Base-by-base conservation (phyloP, 1,284 basidiomycete genomes). In the Vanrija humicola region DNA sequence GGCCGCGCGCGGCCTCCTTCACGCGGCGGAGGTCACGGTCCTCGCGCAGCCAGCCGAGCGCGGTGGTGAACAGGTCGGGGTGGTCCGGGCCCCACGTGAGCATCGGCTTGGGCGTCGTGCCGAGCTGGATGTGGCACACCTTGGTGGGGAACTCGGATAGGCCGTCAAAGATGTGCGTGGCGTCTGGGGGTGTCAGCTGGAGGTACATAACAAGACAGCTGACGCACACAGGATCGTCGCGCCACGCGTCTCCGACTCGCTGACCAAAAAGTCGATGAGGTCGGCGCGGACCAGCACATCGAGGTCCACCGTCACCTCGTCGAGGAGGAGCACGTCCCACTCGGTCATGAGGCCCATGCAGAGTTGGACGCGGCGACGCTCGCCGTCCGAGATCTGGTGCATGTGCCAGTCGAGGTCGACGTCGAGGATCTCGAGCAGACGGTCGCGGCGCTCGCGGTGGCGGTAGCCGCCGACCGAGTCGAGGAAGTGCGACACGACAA, bases 301-400 rank as follows among this genome's bases (percentile, higher is more conserved):
- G n/a, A 99, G 80, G 73, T 99, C 96, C 34, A 98, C 96, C 0
- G 95, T 98, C 50, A 98, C 90, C 80, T 99, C 96, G 69, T 98
- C 95, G 8, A 98, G 83, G 5, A 98, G 80, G 5, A 99, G 79
- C 19, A 98, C 83, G 65, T 96, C 87, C 92, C 93, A 99, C 38
- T 90, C 87, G 23, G 83, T 83, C 96, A 99, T 98, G 23, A 99
- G 82, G 3, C 96, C 96, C 83, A 97, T 95, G 63, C 90, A 91
- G 23, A 98, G 85, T 76, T 99, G 96, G 5, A 98, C 93, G 2
- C 90, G 79, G 28, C 96, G 82, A 38, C 95, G 82, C 78, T 98
- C 96, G 43, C 96, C 96, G 72, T 99, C 96, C 16, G 90, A 94
- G 63, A 98, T 95, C 59, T 84, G 78, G 67, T 81, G 79, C 79